Evolutionary conservation across 345 rosid species (phyloP), one percentile per base, ranked within the genome.

Genomic region (Syzygium aqueum): DNA sequence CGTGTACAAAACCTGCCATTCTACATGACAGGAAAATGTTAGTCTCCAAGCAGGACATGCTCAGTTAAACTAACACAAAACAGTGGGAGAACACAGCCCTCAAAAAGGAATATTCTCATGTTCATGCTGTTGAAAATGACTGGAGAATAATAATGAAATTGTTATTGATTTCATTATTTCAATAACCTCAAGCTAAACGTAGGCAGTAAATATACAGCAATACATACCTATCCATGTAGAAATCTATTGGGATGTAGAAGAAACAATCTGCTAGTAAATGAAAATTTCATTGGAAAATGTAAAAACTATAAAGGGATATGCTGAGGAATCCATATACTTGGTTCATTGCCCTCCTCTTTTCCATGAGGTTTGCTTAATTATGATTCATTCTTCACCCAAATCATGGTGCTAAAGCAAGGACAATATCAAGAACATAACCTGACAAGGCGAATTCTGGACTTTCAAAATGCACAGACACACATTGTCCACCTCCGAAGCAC

Each of bases 1-100:
- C 22, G 95, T 94, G 90, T 93, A 94, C 91, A 93, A 53, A 56
- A 92, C 95, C 92, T 90, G 90, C 95, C 95, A 91, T 86, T 89
- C 95, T 93, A 51, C 57, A 50, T 40, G 54, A 43, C 46, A 86
- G 80, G 84, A 19, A 51, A 51, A 15, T 52, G 40, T 85, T 13
- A 86, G 49, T 67, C 46, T 57, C n/a, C 86, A 59, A 27, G 67
- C 1, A 27, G 30, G 67, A 59, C 30, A 59, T 59, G 65, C 28
- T 59, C 8, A 27, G 3, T 59, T 11, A 27, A 59, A 59, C 30
- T 59, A 25, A 11, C 65, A 59, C 30, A 59, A 59, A 59, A 59
- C 14, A 59, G 6, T 0, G 3, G 65, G 5, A 25, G 65, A 13
- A 25, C 30, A 25, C n/a, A 11, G 2, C 61, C 61, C 13, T 0